Conservation (phyloP, 23 red algal genomes). For the Gracilaria domingensis region DNA sequence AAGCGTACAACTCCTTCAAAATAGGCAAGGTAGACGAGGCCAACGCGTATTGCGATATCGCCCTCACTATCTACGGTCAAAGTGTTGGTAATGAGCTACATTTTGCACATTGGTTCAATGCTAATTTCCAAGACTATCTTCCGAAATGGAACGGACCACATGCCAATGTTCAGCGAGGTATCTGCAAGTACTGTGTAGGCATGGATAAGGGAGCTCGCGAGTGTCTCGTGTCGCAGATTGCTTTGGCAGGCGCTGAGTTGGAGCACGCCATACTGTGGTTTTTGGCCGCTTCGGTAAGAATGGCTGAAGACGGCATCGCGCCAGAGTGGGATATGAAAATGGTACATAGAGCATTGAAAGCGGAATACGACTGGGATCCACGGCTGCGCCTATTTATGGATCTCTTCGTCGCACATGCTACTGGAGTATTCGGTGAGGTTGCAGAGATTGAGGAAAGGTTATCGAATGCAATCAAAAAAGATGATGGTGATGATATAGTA, state of each 20-base stretch:
- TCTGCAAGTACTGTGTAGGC: slow-evolving; percentile 65
- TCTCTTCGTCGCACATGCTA: slow-evolving; percentile 34
- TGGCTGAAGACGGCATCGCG: neutral
- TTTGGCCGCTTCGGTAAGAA: slow-evolving; percentile 40
- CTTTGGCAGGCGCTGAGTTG: neutral
- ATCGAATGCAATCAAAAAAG: slow-evolving; percentile 38
- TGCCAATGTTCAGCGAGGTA: slow-evolving; percentile 42
- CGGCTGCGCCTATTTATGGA: slow-evolving; percentile 23
- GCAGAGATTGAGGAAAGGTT: slow-evolving; percentile 17
- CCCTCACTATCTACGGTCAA: slow-evolving; percentile 33
- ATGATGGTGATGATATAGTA: slow-evolving; percentile 45
- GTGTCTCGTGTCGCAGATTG: slow-evolving; percentile 54
- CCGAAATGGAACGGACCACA: slow-evolving; percentile 72
- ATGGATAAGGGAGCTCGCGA: slow-evolving; percentile 17
- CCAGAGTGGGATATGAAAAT: slow-evolving; percentile 37
- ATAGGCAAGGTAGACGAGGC: slow-evolving; percentile 52
- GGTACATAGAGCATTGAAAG: neutral
- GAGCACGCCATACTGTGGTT: slow-evolving; percentile 68
- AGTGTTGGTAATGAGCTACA: slow-evolving; percentile 62
- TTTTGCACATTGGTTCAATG: slow-evolving; percentile 64
- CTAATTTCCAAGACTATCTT: slow-evolving; percentile 59
- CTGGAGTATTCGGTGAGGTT: slow-evolving; percentile 31
- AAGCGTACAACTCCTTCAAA: slow-evolving; percentile 75
- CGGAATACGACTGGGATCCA: slow-evolving; percentile 27
- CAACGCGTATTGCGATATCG: slow-evolving; percentile 42